Percentiles rank a stretch among this genome's conserved stretches.
Conservation (phyloP, 2,329 filamentous ascomycete genomes). For the Drechmeria coniospora region DNA sequence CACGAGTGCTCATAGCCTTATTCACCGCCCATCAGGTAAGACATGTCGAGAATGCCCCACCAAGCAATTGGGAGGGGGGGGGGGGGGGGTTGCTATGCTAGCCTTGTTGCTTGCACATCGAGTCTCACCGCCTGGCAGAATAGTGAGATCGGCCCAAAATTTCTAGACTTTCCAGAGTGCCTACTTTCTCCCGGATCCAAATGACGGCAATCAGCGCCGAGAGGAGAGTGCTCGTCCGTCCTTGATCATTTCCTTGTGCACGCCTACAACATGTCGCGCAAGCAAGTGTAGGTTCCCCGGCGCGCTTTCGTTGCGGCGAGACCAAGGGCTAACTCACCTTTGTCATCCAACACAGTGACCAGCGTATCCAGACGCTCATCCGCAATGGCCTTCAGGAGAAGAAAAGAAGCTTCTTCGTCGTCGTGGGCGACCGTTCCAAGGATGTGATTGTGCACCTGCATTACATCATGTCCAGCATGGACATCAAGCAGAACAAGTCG, state of each 20-base stretch:
- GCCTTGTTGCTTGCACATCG: too few species aligned
- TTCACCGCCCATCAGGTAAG: too few species aligned
- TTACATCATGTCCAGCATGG: constrained; percentile 79
- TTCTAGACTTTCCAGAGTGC: too few species aligned
- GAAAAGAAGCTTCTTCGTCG: constrained; percentile 95
- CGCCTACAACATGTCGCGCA: constrained; percentile 38
- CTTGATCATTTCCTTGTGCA: constrained; percentile 12
- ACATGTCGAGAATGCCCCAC: too few species aligned
- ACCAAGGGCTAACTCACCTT: too few species aligned
- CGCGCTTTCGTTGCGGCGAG: neutral
- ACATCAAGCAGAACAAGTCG: constrained; percentile 80
- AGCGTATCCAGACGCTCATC: constrained; percentile 80
- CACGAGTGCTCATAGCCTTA: too few species aligned
- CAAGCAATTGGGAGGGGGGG: too few species aligned
- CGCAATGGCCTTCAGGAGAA: constrained; percentile 87
- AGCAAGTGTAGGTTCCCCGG: constrained; percentile 29
- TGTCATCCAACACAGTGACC: constrained; percentile 43
- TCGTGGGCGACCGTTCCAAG: constrained; percentile 82
- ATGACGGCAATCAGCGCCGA: too few species aligned
- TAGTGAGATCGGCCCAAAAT: constrained; percentile 24
- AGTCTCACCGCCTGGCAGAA: neutral
- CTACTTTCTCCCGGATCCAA: too few species aligned
- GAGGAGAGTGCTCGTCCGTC: too few species aligned
- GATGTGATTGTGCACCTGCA: constrained; percentile 91
- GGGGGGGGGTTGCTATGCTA: too few species aligned